A percentile compares a stretch with the other conserved stretches of the same genome.
These are phyloP conservation scores for Stevia rebaudiana DNA, from an alignment of 140 eudicot genomes.

Conservation along the genomic window DNA sequence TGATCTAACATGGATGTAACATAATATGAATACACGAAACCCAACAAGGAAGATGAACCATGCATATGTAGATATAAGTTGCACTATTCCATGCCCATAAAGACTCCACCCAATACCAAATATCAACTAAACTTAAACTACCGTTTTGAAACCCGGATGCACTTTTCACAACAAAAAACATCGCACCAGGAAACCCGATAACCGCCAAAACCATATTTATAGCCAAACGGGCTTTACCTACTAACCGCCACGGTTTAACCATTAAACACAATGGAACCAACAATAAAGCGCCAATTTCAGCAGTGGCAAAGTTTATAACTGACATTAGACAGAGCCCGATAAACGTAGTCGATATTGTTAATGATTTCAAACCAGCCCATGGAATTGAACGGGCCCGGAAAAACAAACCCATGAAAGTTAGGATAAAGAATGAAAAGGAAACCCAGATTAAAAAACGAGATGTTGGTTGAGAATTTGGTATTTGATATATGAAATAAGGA, in stretches of 20 bases:
- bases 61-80: slow-evolving; percentile 67
- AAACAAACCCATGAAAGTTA: slow-evolving; percentile 21
- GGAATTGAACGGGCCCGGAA: slow-evolving; percentile 33
- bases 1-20: slow-evolving; percentile 52
- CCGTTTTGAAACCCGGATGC: slow-evolving; percentile 40
- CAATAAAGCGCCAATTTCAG: slow-evolving; percentile 85
- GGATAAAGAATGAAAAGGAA: slow-evolving; percentile 39
- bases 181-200: slow-evolving; percentile 53
- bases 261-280: slow-evolving; percentile 81
- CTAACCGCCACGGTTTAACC: slow-evolving; percentile 48
- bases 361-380: slow-evolving; percentile 74
- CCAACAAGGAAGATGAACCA: slow-evolving; percentile 97
- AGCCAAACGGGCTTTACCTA: slow-evolving; percentile 26
- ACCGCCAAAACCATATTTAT: slow-evolving; percentile 39
- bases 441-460: slow-evolving; percentile 45
- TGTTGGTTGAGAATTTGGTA: slow-evolving; percentile 43
- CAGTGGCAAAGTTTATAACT: slow-evolving; percentile 89
- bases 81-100: slow-evolving; percentile 94
- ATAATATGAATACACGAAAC: slow-evolving; percentile 59
- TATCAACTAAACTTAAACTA: slow-evolving; percentile 49
- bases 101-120: slow-evolving; percentile 89
- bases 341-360: slow-evolving; percentile 63
- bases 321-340: slow-evolving; percentile 89
- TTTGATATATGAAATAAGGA: slow-evolving; percentile 54
- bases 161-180: slow-evolving; percentile 48